phyloP scores from a whole-genome alignment of 768 basidiomycete genomes.

The Fibroporia radiculosa region DNA sequence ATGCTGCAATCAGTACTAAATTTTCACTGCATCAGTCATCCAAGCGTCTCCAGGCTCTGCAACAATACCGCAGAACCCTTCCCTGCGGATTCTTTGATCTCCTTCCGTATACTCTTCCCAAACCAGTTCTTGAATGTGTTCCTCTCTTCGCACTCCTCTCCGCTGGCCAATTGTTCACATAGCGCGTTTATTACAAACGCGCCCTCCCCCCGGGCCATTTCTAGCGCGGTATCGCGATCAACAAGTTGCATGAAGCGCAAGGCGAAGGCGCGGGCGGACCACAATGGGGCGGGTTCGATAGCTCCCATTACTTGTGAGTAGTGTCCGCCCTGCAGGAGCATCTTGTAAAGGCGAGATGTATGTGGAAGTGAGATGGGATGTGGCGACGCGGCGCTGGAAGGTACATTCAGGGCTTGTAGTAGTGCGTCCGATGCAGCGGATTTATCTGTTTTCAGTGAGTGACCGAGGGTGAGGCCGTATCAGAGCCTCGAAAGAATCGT shows the following conservation, averaged over 20 bases:
- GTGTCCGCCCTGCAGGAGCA: slow-evolving; percentile 85
- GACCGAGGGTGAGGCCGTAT: not conserved
- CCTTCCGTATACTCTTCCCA: slow-evolving; percentile 33
- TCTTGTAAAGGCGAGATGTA: slow-evolving; percentile 79
- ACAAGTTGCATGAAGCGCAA: slow-evolving; percentile 45
- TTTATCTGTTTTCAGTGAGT: slow-evolving; percentile 49
- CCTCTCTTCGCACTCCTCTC: slow-evolving; percentile 36
- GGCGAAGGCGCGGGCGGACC: slow-evolving; percentile 57
- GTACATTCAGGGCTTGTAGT: slow-evolving; percentile 42
- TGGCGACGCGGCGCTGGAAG: slow-evolving; percentile 36
- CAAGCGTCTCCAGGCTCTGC: slow-evolving; percentile 40
- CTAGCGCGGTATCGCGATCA: slow-evolving; percentile 40
- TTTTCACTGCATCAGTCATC: too few species aligned
- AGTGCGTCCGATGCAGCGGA: slow-evolving; percentile 51
- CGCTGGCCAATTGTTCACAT: slow-evolving; percentile 34
- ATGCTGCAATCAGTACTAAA: too few species aligned
- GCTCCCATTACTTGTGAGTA: slow-evolving; percentile 56
- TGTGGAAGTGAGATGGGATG: slow-evolving; percentile 81
- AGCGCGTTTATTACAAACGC: slow-evolving; percentile 73
- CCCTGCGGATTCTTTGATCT: slow-evolving; percentile 44
- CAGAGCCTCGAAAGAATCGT: not conserved
- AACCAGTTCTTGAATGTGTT: slow-evolving; percentile 54
- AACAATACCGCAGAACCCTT: slow-evolving; percentile 70
- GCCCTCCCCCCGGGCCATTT: slow-evolving; percentile 56
- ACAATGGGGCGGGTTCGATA: slow-evolving; percentile 44